Base-by-base conservation (phyloP, 1,139 yeast species). In the Waltiozyma sp. region DNA sequence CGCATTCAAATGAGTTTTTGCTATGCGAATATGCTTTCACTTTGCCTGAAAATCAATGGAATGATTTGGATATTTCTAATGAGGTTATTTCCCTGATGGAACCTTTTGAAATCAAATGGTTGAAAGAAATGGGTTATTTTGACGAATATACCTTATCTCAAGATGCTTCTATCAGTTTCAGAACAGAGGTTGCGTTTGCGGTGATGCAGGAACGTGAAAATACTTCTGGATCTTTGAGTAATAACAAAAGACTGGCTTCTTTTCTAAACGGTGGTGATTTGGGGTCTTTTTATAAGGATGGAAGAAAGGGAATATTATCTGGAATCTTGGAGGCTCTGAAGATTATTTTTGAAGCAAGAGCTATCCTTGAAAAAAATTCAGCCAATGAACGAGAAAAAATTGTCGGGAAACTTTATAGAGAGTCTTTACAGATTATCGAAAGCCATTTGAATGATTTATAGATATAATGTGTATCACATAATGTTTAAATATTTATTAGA, bases 21-120 rank as follows among this genome's bases (percentile, higher is more conserved):
- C 64, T 87, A 13, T 77, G 83, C 55, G 97, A 91, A 60, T 91
- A 91, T 56, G 97, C 97, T 1, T 91, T 89, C 63, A 69, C 70
- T 16, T 61, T 84, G 13, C 51, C 55, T 0, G 45, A 59, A 1
- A 87, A 87, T 57, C 64, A 61, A 28, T 82, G 91, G 88, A 80
- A 87, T 51, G 78, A 68, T 47, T 58, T 88, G 2, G 94, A 89
- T 54, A 58, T 89, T 8, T 64, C 85, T 0, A 57, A 61, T 0
- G 61, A 65, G 28, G 54, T 77, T 2, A 35, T 58, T 1, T 58
- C 63, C 2, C 49, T 70, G 23, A 47, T 82, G 35, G 64, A 64
- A 31, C 58, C 60, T 0, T 48, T 49, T 1, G 79, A 77, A 36
- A 51, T 52, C 1, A 61, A 62, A 2, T 81, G 70, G 56, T 63